phyloP scores from a whole-genome alignment of 768 basidiomycete genomes.

The Boletus sensibilis region DNA sequence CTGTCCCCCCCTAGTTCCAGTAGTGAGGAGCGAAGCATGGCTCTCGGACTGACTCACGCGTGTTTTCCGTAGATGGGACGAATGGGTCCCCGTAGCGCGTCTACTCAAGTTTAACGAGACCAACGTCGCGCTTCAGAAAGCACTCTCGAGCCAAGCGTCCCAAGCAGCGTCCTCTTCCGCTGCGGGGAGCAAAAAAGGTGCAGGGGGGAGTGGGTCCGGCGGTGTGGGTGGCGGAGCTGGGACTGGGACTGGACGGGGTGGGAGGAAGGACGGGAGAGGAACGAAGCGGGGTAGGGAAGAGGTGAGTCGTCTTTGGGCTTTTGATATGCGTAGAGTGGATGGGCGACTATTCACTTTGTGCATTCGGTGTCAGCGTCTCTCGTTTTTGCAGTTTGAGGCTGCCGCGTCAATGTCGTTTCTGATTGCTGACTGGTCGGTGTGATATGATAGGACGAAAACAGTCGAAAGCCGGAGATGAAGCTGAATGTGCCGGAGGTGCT shows the following conservation, averaged over 20 bases:
- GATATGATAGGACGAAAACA: slow-evolving; percentile 61
- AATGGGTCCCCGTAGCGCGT: slow-evolving; percentile 79
- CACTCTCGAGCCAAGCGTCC: slow-evolving; percentile 47
- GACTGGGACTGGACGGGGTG: slow-evolving; percentile 30
- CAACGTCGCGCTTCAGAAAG: slow-evolving; percentile 77
- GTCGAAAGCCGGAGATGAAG: slow-evolving; percentile 85
- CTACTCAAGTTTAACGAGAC: slow-evolving; percentile 83
- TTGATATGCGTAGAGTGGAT: not conserved
- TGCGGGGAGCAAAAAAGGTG: slow-evolving; percentile 28
- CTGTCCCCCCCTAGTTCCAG: not conserved
- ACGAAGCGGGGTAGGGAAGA: slow-evolving; percentile 76
- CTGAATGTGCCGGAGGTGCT: slow-evolving; percentile 86
- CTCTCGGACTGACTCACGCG: not conserved
- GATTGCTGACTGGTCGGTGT: not conserved
- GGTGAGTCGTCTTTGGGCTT: slow-evolving; percentile 38
- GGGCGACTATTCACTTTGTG: not conserved
- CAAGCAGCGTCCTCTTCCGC: slow-evolving; percentile 41
- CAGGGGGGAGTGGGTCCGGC: slow-evolving; percentile 23
- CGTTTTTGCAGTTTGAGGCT: not conserved
- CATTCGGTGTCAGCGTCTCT: not conserved
- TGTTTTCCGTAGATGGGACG: slow-evolving; percentile 10
- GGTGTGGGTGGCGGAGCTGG: slow-evolving; percentile 25
- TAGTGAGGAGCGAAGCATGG: not conserved
- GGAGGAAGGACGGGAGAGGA: slow-evolving; percentile 63
- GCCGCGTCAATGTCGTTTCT: not conserved